Percentiles rank a stretch among this genome's conserved stretches.
These are phyloP conservation scores for Microthlaspi erraticum DNA, from an alignment of 345 rosid genomes.

Conservation along the genomic window DNA sequence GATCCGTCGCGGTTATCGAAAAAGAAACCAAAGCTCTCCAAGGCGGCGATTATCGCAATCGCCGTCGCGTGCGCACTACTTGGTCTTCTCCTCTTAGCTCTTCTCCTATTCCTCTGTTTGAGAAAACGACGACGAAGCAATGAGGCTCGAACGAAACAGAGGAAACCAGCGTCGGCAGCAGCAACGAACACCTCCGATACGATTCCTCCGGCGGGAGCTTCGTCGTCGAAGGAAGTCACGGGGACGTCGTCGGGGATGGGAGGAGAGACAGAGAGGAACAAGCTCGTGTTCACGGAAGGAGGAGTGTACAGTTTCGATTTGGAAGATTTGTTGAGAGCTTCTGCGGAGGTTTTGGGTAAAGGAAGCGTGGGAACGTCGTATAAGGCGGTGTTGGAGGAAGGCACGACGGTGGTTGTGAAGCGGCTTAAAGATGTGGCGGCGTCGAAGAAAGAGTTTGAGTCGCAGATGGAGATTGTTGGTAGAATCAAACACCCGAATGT, in stretches of 20 bases:
- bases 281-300: slow-evolving; percentile 87
- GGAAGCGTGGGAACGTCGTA: slow-evolving; percentile 97
- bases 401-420: slow-evolving; percentile 94
- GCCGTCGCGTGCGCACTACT: slow-evolving; percentile 57
- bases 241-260: slow-evolving; percentile 84
- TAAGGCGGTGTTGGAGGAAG: slow-evolving; percentile 96
- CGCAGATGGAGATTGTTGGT: slow-evolving; percentile 78
- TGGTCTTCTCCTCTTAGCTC: slow-evolving; percentile 50
- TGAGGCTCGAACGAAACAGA: slow-evolving; percentile 40
- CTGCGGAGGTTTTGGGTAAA: slow-evolving; percentile 94
- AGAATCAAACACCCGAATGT: slow-evolving; percentile 80
- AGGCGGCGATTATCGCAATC: slow-evolving; percentile 67
- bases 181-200: not conserved
- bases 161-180: slow-evolving; percentile 50
- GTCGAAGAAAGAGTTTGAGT: slow-evolving; percentile 77
- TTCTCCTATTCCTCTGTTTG: slow-evolving; percentile 59
- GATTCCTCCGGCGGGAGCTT: slow-evolving; percentile 53
- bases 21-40: slow-evolving; percentile 66
- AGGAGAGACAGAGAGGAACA: slow-evolving; percentile 76
- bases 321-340: slow-evolving; percentile 93
- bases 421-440: slow-evolving; percentile 85
- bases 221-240: slow-evolving; percentile 81
- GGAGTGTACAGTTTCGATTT: slow-evolving; percentile 86
- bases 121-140: slow-evolving; percentile 48
- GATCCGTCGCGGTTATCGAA: slow-evolving; percentile 28